Percentiles rank a stretch among this genome's conserved stretches.
Evolutionary conservation across 106 monocot species (phyloP).

Genomic region (Hemerocallis citrina): DNA sequence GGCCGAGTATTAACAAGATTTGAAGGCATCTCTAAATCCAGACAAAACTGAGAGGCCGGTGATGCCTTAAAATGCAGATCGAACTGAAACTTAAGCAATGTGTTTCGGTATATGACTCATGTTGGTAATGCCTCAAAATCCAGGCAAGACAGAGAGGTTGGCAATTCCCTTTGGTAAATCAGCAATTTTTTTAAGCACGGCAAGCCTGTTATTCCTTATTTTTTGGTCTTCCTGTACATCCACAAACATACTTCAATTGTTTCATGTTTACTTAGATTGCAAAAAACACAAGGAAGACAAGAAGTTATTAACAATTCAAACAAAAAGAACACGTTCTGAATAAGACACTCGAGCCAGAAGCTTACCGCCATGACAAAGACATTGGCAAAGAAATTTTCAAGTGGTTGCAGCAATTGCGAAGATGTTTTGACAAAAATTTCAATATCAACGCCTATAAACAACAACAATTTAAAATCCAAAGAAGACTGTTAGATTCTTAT

Average conservation of each 20-base stretch:
- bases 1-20: not conserved
- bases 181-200: constrained; percentile 70
- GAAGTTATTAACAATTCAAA: not conserved
- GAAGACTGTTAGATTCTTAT: too few species aligned
- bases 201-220: constrained; percentile 81
- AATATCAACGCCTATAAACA: constrained; percentile 50
- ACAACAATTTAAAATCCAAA: not conserved
- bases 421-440: constrained; percentile 46
- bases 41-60: constrained; percentile 72
- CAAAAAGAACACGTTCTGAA: not conserved
- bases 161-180: constrained; percentile 74
- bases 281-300: not conserved
- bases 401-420: constrained; percentile 54
- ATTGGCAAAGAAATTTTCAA: constrained; percentile 85
- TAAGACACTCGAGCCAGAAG: not conserved
- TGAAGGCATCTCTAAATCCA: constrained; percentile 17
- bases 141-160: constrained; percentile 83
- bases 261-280: not conserved
- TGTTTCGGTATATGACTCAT: too few species aligned
- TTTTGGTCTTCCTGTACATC: constrained; percentile 59
- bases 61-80: constrained; percentile 74
- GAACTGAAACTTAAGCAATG: constrained; percentile 70
- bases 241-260: not conserved
- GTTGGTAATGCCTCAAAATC: constrained; percentile 65
- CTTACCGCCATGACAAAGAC: constrained; percentile 95